phyloP scores from a whole-genome alignment of 2,329 filamentous ascomycete species.

The Aspergillus niger region DNA sequence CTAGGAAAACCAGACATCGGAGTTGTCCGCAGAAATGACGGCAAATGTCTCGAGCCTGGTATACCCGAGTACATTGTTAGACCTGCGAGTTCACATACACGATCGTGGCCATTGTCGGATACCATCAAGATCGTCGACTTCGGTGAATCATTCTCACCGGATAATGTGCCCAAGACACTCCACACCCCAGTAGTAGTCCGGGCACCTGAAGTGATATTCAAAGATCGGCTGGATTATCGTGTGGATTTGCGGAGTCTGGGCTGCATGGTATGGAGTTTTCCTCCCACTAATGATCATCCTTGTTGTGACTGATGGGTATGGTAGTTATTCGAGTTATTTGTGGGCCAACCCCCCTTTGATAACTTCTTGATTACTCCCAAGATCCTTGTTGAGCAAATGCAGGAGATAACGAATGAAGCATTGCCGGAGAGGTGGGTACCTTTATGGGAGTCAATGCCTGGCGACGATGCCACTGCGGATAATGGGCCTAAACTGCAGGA shows the following conservation, averaged over 20 bases:
- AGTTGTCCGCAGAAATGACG: conserved; percentile 25
- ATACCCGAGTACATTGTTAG: conserved; percentile 31
- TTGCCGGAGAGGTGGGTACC: conserved; percentile 40
- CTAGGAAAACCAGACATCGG: conserved; percentile 32
- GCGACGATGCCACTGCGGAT: conserved; percentile 16
- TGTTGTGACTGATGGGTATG: conserved; percentile 15
- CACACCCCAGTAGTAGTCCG: conserved; percentile 39
- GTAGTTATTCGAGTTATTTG: conserved; percentile 44
- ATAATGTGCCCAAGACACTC: conserved; percentile 28
- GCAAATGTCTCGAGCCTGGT: conserved; percentile 22
- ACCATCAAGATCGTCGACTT: conserved; percentile 42
- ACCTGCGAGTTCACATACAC: conserved; percentile 15
- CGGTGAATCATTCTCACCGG: conserved; percentile 38
- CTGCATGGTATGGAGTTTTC: conserved; percentile 33
- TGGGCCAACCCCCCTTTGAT: conserved; percentile 43
- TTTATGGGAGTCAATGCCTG: conserved; percentile 31
- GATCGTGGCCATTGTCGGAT: conserved; percentile 16
- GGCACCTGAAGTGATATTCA: conserved; percentile 44
- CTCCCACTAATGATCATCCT: neutral
- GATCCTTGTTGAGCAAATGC: conserved; percentile 40
- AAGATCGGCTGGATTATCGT: conserved; percentile 37
- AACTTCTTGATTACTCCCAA: conserved; percentile 37
- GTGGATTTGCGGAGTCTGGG: conserved; percentile 45
- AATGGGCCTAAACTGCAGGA: conserved; percentile 31
- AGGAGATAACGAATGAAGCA: conserved; percentile 35